Conservation (phyloP, 2,329 filamentous ascomycete genomes). For the Sporothrix euskadiensis region DNA sequence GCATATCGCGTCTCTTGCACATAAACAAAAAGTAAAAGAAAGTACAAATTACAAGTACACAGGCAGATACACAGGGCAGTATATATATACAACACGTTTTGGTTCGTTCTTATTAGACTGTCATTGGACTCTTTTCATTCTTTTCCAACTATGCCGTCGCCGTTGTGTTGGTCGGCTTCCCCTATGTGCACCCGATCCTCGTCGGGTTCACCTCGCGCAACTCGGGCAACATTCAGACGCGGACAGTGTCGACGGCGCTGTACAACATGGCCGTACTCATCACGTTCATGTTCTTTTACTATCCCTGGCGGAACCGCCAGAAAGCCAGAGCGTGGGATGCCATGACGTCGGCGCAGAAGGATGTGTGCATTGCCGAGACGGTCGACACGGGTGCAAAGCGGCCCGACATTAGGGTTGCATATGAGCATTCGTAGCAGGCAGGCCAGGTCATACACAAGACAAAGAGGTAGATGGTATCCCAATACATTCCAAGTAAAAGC, state of each 20-base stretch:
- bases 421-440: not conserved
- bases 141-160: slow-evolving; percentile 39
- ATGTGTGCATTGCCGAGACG: slow-evolving; percentile 50
- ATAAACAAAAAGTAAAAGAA: not conserved
- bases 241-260: slow-evolving; percentile 60
- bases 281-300: slow-evolving; percentile 45
- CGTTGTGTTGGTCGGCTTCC: slow-evolving; percentile 49
- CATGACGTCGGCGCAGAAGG: slow-evolving; percentile 52
- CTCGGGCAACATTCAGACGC: slow-evolving; percentile 60
- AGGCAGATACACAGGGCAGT: not conserved
- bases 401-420: slow-evolving; percentile 45
- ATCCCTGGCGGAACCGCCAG: slow-evolving; percentile 51
- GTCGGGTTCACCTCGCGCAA: slow-evolving; percentile 64
- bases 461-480: not conserved
- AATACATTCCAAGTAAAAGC: not conserved
- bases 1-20: too few species aligned
- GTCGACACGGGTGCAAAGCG: slow-evolving; percentile 48
- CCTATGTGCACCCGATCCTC: slow-evolving; percentile 47
- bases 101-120: not conserved
- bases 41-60: not conserved
- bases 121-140: not conserved
- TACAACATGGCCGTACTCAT: slow-evolving; percentile 58
- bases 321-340: slow-evolving; percentile 50
- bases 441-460: too few species aligned
- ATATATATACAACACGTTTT: not conserved